Evolutionary conservation across 208 protist genomes (phyloP).

Genomic region (Vickermania ingenoplastis): DNA sequence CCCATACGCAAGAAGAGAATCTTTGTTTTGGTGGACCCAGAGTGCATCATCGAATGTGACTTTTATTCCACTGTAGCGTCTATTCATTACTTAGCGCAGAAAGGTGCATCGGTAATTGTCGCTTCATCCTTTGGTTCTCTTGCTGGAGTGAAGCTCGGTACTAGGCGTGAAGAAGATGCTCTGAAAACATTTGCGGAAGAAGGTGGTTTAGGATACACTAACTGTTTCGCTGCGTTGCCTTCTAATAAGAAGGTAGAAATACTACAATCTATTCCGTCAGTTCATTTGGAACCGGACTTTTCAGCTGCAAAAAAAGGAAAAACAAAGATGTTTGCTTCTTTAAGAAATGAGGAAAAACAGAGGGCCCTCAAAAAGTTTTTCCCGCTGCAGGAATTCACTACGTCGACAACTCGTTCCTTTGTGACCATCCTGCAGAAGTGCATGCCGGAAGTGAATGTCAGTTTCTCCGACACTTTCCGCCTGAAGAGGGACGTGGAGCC

Average conservation of each 20-base stretch:
- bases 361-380: constrained; percentile 28
- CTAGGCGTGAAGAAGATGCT: constrained; percentile 29
- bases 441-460: constrained; percentile 45
- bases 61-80: constrained; percentile 42
- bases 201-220: constrained; percentile 49
- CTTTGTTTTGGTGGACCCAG: constrained; percentile 56
- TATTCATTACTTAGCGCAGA: constrained; percentile 47
- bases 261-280: constrained; percentile 23
- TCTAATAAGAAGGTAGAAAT: constrained; percentile 40
- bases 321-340: constrained; percentile 34
- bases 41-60: constrained; percentile 49
- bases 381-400: constrained; percentile 28
- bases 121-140: constrained; percentile 51
- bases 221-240: constrained; percentile 46
- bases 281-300: constrained; percentile 11
- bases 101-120: constrained; percentile 40
- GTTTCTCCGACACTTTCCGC: constrained; percentile 52
- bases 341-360: constrained; percentile 38
- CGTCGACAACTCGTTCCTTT: constrained; percentile 42
- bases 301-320: constrained; percentile 29
- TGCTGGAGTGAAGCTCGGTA: constrained; percentile 34
- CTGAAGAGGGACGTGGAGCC: constrained; percentile 9
- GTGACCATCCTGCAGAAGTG: constrained; percentile 25
- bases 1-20: constrained; percentile 55
- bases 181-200: constrained; percentile 58